Evolutionary conservation across 306 rosid genomes (phyloP), one percentile per base, ranked within the genome.

Genomic region (Acacia acuminata): DNA sequence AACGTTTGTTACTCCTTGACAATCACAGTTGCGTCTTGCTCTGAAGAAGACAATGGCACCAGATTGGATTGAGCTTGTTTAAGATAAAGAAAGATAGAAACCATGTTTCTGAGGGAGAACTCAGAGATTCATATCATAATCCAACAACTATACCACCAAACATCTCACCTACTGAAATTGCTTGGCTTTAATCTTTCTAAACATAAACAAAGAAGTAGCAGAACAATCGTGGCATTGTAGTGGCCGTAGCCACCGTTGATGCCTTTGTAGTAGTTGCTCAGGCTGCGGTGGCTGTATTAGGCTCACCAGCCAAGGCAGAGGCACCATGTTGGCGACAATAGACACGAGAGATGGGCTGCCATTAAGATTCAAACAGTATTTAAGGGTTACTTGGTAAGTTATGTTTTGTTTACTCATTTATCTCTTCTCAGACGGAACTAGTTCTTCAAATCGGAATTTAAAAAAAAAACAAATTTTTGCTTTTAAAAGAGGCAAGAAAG

Each of bases 181-280:
- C 94, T 48, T 94, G 98, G 98, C 79, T 93, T 8, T 90, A 89
- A 47, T 87, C 97, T 0, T 84, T 79, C 86, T 86, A 82, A 90
- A 77, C 80, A 0, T 90, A 90, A 69, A 82, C 90, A 77, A 94
- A 89, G 81, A 81, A 85, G 58, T 92, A 94, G 47, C 96, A 91
- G 84, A 94, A 73, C 91, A 91, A 91, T 88, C 98, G 91, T 4
- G 97, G 97, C 8, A 88, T 92, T 63, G 97, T 97, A 0, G 97
- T 94, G 5, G 98, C 97, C 27, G 27, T 1, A 27, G 97, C 97
- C 0, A 97, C 94, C 0, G 97, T 97, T 0, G 97, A 93, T 44
- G 97, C 97, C 0, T 97, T 97, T 0, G 97, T 93, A 3, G 97
- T 94, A 1, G 97, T 97, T 0, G 94, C 98, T 0, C 92, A 93